These are phyloP conservation scores for Hericium rajendrae DNA, from an alignment of 768 basidiomycete species.

Conservation along the genomic window DNA sequence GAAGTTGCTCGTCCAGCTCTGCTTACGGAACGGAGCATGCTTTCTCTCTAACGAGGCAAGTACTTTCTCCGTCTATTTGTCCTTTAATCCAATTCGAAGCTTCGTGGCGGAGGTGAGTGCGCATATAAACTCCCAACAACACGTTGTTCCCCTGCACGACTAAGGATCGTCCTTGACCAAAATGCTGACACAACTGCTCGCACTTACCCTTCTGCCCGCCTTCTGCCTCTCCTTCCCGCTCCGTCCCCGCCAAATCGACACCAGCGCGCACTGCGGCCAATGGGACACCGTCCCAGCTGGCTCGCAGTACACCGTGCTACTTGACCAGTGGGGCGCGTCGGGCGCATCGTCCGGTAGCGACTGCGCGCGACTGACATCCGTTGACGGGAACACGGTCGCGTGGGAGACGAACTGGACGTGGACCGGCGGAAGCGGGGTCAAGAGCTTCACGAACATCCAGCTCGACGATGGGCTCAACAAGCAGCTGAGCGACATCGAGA, in stretches of 20 bases:
- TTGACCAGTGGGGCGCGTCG: conserved; percentile 36
- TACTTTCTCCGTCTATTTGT: neutral
- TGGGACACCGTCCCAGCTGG: conserved; percentile 39
- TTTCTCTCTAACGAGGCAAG: neutral
- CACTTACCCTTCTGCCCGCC: neutral
- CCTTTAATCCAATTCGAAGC: neutral
- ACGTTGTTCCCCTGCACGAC: neutral
- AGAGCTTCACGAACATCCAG: conserved; percentile 53
- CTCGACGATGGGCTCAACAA: conserved; percentile 41
- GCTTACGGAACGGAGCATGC: neutral
- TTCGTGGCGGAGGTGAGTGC: neutral
- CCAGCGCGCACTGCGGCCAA: conserved; percentile 31
- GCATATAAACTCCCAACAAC: neutral
- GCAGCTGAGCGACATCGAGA: conserved; percentile 41
- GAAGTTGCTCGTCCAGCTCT: neutral
- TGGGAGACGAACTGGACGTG: conserved; percentile 50
- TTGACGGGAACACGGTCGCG: conserved; percentile 30
- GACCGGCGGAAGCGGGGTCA: conserved; percentile 42
- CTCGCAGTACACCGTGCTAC: conserved; percentile 34
- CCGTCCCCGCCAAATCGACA: conserved; percentile 13
- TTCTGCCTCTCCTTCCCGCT: neutral
- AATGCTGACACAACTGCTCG: neutral
- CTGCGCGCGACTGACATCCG: conserved; percentile 37
- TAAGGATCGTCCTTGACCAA: neutral
- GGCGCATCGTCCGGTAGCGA: conserved; percentile 39